A percentile compares a stretch with the other conserved stretches of the same genome.
Evolutionary conservation across 768 basidiomycete genomes (phyloP).

Genomic region (Nidularia pulvinata): DNA sequence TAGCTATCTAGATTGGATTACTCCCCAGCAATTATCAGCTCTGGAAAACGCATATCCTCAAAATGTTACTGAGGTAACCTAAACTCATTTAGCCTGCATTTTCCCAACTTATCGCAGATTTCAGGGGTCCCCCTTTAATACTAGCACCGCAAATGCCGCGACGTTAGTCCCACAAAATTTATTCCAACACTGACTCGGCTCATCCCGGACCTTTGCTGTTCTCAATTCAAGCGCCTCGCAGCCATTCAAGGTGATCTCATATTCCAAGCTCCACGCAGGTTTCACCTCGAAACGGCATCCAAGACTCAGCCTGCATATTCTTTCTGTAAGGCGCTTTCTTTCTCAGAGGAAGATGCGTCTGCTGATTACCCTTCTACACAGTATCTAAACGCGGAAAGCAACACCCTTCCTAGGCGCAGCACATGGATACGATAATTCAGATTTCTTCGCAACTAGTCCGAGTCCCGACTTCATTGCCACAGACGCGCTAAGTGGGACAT

Average conservation of each 20-base stretch:
- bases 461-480: conserved; percentile 12
- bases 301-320: conserved; percentile 21
- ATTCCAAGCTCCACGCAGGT: conserved; percentile 33
- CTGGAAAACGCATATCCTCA: conserved; percentile 10
- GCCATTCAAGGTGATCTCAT: conserved; percentile 33
- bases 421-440: conserved; percentile 11
- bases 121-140: conserved; percentile 22
- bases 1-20: conserved; percentile 1
- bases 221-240: conserved; percentile 37
- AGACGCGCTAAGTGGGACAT: conserved; percentile 12
- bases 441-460: conserved; percentile 10
- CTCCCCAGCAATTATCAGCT: conserved; percentile 4
- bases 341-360: conserved; percentile 4
- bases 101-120: neutral
- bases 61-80: conserved; percentile 7
- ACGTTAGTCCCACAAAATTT: conserved; percentile 9
- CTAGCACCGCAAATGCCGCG: conserved; percentile 15
- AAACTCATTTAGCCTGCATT: neutral
- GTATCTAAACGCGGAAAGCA: conserved; percentile 27
- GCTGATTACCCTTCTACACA: conserved; percentile 5
- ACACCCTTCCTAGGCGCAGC: conserved; percentile 17
- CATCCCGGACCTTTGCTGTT: conserved; percentile 13
- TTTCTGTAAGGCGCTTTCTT: conserved; percentile 19
- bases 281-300: conserved; percentile 24
- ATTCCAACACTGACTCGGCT: neutral